Evolutionary conservation across 2,329 filamentous ascomycete genomes (phyloP), one percentile per base, ranked within the genome.

Genomic region (Alternaria viburni): DNA sequence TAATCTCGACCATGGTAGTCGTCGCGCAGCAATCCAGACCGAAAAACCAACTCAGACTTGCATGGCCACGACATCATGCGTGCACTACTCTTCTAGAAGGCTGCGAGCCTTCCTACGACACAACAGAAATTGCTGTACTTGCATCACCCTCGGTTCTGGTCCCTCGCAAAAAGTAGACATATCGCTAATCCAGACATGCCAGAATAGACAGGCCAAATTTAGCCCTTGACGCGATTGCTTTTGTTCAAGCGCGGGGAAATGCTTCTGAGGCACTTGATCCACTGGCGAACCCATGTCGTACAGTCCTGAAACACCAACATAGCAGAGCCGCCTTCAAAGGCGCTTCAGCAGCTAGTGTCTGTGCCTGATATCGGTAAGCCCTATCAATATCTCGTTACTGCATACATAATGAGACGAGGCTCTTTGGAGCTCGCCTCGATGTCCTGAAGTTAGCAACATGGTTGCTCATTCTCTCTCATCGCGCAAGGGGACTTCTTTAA

Each of bases 271-370:
- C 51, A 59, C 28, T 36, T 47, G 57, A 49, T 47, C 54, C 64
- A 68, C 52, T 69, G 46, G 57, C 54, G 49, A 25, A 45, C 46
- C 41, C 43, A 57, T 47, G 57, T 54, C 49, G 62, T 51, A 56
- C 61, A 62, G 62, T 58, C 30, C 44, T 74, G 71, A 72, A 74
- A 74, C 71, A 72, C 51, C 56, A 63, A 62, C 64, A 60, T 58
- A 36, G 61, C 57, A 65, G 64, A 69, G 61, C 67, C 64, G 65
- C 68, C 60, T 52, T 45, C 54, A 46, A 46, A 54, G 25, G 59
- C 62, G 58, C 64, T 49, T 60, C 61, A 56, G 6, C 30, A n/a
- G 12, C 3, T 5, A 32, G 46, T 13, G 17, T 52, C 47, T 21
- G 49, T 49, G 55, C 43, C 41, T 45, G 19, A 41, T 25, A 15